Percentiles rank a stretch among this genome's conserved stretches.
Conservation (phyloP, 139 green algal genomes). For the Desmodesmus armatus region DNA sequence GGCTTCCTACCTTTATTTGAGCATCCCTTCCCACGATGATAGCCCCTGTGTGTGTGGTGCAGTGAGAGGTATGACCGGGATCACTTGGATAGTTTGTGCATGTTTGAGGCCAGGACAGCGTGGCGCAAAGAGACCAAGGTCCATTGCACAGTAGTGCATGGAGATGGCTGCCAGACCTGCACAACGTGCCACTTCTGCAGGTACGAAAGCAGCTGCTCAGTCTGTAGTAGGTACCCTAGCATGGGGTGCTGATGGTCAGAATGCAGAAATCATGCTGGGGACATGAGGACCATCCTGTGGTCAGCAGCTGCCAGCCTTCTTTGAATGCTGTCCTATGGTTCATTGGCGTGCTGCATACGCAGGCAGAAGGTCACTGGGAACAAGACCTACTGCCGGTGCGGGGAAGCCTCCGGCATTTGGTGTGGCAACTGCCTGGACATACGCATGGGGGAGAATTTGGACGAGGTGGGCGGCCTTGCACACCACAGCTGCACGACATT, state of each 20-base stretch:
- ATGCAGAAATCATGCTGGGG: neutral
- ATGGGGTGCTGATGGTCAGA: neutral
- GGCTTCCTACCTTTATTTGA: no score
- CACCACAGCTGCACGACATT: no score
- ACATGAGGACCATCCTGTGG: neutral
- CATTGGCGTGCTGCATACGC: neutral
- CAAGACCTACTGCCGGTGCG: constrained; percentile 74
- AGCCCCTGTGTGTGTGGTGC: neutral
- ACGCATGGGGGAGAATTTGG: constrained; percentile 75
- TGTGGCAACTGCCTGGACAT: constrained; percentile 69
- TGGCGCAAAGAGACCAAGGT: constrained; percentile 25
- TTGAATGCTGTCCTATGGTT: neutral
- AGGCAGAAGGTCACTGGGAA: constrained; percentile 67
- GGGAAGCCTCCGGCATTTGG: constrained; percentile 56
- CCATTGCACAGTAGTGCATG: constrained; percentile 55
- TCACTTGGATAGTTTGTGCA: constrained; percentile 53
- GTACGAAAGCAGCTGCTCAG: constrained; percentile 16
- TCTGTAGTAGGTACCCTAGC: neutral
- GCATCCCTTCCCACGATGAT: neutral
- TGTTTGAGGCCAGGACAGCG: constrained; percentile 37
- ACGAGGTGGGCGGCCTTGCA: constrained; percentile 61
- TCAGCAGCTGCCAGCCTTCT: neutral
- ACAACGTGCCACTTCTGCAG: constrained; percentile 76
- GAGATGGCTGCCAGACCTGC: constrained; percentile 54
- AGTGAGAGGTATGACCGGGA: constrained; percentile 67